Percentiles rank a stretch among this genome's conserved stretches.
These are phyloP conservation scores for Phyllosticta citrichinensis DNA, from an alignment of 2,329 filamentous ascomycete species.

Conservation along the genomic window DNA sequence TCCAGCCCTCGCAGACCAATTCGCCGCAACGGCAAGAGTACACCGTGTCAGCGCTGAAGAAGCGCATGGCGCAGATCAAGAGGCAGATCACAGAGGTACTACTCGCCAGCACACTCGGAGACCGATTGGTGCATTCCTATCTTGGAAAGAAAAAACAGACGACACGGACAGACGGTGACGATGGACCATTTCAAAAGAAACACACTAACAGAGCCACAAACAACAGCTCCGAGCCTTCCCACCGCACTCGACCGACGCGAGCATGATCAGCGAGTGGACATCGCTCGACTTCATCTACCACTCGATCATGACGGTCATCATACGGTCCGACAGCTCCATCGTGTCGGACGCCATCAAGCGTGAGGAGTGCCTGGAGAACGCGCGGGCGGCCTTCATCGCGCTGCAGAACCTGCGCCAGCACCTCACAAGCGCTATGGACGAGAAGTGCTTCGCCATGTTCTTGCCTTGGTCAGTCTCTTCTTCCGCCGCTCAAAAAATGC, in stretches of 20 bases:
- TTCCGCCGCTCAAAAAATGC: not conserved
- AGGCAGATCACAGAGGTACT: slow-evolving; percentile 17
- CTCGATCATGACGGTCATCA: slow-evolving; percentile 22
- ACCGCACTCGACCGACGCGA: slow-evolving; percentile 11
- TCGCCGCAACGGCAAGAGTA: slow-evolving; percentile 13
- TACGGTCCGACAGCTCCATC: slow-evolving; percentile 22
- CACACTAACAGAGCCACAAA: not conserved
- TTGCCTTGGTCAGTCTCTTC: slow-evolving; percentile 12
- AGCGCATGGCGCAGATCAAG: slow-evolving; percentile 17
- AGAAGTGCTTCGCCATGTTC: slow-evolving; percentile 22
- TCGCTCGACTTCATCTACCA: slow-evolving; percentile 25
- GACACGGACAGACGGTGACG: not conserved
- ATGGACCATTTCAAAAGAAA: no score
- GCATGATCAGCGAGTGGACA: slow-evolving; percentile 22
- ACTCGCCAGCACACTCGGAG: no score
- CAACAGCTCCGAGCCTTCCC: slow-evolving; percentile 13
- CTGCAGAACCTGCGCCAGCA: slow-evolving; percentile 18
- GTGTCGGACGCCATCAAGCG: slow-evolving; percentile 20
- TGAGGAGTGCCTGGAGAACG: slow-evolving; percentile 22
- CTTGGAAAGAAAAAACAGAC: not conserved
- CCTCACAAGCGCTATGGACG: slow-evolving; percentile 19
- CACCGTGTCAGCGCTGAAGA: slow-evolving; percentile 13
- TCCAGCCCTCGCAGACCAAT: slow-evolving; percentile 14
- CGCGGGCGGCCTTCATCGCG: slow-evolving; percentile 22
- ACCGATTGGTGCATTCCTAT: no score